phyloP scores from a whole-genome alignment of 768 basidiomycete species.

The Clathrus columnatus region DNA sequence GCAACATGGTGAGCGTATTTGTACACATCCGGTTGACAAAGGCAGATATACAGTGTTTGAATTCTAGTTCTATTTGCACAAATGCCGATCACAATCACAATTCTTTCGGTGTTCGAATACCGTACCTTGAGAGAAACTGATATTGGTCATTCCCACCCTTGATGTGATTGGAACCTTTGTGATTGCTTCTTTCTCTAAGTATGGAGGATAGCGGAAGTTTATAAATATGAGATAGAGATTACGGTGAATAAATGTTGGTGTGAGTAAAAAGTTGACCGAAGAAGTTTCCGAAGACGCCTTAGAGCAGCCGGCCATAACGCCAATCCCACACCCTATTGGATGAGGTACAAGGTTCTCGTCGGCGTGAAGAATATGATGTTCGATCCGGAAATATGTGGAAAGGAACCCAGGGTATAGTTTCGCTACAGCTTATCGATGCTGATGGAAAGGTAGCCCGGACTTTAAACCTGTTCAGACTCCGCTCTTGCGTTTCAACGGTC shows the following conservation, averaged over 20 bases:
- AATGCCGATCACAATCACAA: not conserved
- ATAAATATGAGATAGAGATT: not conserved
- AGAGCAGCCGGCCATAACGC: conserved; percentile 11
- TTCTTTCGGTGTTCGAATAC: not conserved
- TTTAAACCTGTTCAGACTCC: conserved; percentile 4
- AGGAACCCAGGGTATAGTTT: not conserved
- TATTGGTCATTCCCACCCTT: not conserved
- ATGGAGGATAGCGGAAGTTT: not conserved
- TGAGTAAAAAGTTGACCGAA: too few species aligned
- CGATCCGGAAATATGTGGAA: not conserved
- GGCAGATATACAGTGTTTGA: too few species aligned
- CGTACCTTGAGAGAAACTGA: not conserved
- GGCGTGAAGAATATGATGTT: not conserved
- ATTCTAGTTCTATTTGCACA: too few species aligned
- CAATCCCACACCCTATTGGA: not conserved
- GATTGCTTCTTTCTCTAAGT: too few species aligned
- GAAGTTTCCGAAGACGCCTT: not conserved
- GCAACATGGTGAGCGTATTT: too few species aligned
- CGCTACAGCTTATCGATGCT: conserved; percentile 8
- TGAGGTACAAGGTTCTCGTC: not conserved
- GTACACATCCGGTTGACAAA: too few species aligned
- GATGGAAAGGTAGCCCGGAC: conserved; percentile 3
- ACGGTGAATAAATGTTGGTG: not conserved
- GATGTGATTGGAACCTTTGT: not conserved
- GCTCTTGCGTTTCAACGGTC: conserved; percentile 2